A percentile compares a stretch with the other conserved stretches of the same genome.
These are phyloP conservation scores for Tephrocybe sp. DNA, from an alignment of 768 basidiomycete species.

Conservation along the genomic window DNA sequence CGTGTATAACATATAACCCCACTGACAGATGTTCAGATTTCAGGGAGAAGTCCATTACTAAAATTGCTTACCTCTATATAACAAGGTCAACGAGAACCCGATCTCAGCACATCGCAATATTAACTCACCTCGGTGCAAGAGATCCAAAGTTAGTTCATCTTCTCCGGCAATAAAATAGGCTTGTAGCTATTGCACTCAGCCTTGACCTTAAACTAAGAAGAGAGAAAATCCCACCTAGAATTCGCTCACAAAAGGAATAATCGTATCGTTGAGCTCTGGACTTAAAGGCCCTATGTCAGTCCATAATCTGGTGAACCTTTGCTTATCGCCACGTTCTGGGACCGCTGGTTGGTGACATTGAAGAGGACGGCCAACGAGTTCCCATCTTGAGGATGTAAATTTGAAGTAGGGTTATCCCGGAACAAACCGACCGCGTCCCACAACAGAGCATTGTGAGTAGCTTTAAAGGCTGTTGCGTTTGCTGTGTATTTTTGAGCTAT, in stretches of 20 bases:
- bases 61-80: constrained; percentile 12
- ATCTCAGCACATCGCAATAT: not conserved
- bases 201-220: not conserved
- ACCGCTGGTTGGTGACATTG: constrained; percentile 35
- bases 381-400: constrained; percentile 46
- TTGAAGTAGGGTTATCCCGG: constrained; percentile 40
- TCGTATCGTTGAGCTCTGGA: constrained; percentile 49
- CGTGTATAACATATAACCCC: constrained; percentile 50
- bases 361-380: constrained; percentile 47
- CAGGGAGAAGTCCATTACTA: not conserved
- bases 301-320: constrained; percentile 44
- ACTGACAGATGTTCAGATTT: constrained; percentile 18
- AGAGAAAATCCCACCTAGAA: constrained; percentile 36
- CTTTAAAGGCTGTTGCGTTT: constrained; percentile 38
- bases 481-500: constrained; percentile 24
- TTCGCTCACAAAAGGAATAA: constrained; percentile 48
- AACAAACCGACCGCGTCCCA: constrained; percentile 47
- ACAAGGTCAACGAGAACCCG: not conserved
- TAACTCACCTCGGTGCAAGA: constrained; percentile 31
- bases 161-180: constrained; percentile 46
- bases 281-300: constrained; percentile 44
- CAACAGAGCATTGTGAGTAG: constrained; percentile 36
- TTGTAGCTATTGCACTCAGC: constrained; percentile 35
- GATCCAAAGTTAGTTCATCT: constrained; percentile 42
- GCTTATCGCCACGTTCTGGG: constrained; percentile 41